These are phyloP conservation scores for Pythium brassicae DNA, from an alignment of 352 stramenopile species.

Conservation along the genomic window DNA sequence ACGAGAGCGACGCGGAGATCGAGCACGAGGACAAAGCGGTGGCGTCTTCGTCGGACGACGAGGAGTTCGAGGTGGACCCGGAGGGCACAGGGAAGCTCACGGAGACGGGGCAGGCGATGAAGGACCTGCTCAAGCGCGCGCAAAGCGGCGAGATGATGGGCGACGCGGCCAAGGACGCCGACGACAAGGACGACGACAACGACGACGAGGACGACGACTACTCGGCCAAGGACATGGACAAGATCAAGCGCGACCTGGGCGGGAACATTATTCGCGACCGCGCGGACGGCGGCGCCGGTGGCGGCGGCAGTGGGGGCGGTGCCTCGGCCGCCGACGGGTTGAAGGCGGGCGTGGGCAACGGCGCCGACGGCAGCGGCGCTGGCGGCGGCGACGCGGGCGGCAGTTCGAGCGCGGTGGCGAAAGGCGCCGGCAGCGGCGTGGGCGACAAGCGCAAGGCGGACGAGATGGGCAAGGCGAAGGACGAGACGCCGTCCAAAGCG, in stretches of 20 bases:
- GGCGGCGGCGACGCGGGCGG: conserved; percentile 13
- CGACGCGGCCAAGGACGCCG: conserved; percentile 48
- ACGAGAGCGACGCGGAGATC: conserved; percentile 84
- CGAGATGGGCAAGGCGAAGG: conserved; percentile 30
- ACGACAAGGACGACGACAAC: conserved; percentile 52
- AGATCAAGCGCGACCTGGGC: conserved; percentile 70
- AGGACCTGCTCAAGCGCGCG: conserved; percentile 73
- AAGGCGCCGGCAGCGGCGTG: conserved; percentile 15
- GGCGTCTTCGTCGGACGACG: conserved; percentile 69
- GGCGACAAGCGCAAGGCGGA: conserved; percentile 50
- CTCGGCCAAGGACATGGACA: conserved; percentile 80
- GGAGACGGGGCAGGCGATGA: conserved; percentile 80
- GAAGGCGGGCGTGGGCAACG: background rate
- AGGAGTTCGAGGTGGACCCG: conserved; percentile 69
- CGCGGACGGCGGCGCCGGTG: conserved; percentile 16
- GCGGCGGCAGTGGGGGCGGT: background rate
- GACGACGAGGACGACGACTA: conserved; percentile 60
- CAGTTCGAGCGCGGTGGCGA: conserved; percentile 12
- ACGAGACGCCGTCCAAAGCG: conserved; percentile 42
- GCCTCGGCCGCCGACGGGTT: background rate
- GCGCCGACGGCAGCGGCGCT: background rate
- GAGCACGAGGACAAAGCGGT: conserved; percentile 67
- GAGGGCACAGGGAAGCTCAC: conserved; percentile 73
- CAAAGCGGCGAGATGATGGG: conserved; percentile 78
- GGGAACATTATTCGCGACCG: conserved; percentile 78